Conservation (phyloP, 1,139 yeast species). For the Pichia norvegensis region DNA sequence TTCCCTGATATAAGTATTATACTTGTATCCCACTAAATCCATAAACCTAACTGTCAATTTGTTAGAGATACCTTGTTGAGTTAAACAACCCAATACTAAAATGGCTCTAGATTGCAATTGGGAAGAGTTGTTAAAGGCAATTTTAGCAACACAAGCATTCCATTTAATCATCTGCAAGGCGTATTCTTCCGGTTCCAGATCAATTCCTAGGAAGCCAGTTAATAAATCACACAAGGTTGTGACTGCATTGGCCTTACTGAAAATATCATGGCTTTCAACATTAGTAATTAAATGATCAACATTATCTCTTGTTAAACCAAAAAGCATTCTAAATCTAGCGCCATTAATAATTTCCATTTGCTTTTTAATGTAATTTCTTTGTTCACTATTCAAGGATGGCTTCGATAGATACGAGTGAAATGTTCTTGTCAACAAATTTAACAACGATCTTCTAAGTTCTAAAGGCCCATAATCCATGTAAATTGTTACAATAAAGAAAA, state of each 20-base stretch:
- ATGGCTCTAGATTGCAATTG: conserved; percentile 67
- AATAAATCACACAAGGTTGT: conserved; percentile 61
- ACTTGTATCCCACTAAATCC: conserved; percentile 8
- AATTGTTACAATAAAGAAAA: conserved; percentile 60
- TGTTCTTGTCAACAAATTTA: conserved; percentile 59
- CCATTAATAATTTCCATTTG: conserved; percentile 58
- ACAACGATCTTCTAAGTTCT: conserved; percentile 59
- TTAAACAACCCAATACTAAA: conserved; percentile 62
- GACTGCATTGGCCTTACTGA: conserved; percentile 44
- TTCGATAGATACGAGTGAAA: conserved; percentile 65
- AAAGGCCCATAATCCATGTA: conserved; percentile 68
- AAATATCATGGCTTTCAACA: conserved; percentile 24
- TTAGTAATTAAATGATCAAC: conserved; percentile 1
- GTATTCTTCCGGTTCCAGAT: conserved; percentile 38
- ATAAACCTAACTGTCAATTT: conserved; percentile 36
- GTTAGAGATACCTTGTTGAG: conserved; percentile 58
- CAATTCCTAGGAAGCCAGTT: conserved; percentile 48
- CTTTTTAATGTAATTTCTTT: conserved; percentile 39
- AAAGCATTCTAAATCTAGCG: conserved; percentile 65
- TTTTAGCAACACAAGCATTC: conserved; percentile 58
- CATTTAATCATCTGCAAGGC: conserved; percentile 63
- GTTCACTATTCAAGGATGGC: conserved; percentile 40
- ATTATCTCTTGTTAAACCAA: conserved; percentile 61
- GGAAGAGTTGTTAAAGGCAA: conserved; percentile 54
- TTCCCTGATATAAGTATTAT: not conserved